Conservation (phyloP, 1,284 basidiomycete species). For the Mrakiaceae sp. region DNA sequence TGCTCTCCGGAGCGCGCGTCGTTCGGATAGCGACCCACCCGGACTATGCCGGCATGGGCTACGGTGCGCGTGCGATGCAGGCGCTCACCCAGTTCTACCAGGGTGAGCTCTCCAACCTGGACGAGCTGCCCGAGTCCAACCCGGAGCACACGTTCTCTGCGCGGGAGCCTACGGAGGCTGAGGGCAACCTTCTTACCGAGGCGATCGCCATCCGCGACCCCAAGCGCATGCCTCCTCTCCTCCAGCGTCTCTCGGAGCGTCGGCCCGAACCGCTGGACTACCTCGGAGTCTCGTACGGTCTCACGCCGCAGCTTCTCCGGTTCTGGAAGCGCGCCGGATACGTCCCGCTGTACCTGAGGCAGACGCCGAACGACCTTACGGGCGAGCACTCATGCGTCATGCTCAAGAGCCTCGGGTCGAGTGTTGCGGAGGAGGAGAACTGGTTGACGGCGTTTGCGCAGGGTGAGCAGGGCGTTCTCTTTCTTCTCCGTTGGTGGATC, state of each 20-base stretch:
- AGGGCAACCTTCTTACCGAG: constrained; percentile 54
- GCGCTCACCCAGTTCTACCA: constrained; percentile 82
- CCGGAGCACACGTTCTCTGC: not conserved
- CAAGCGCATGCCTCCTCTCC: constrained; percentile 77
- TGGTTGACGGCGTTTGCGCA: constrained; percentile 87
- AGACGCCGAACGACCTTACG: constrained; percentile 87
- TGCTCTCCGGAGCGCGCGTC: constrained; percentile 78
- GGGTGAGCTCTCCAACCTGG: constrained; percentile 82
- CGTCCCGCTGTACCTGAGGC: constrained; percentile 82
- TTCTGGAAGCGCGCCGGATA: constrained; percentile 96
- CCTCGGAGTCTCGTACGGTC: constrained; percentile 89
- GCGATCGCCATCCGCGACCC: constrained; percentile 62
- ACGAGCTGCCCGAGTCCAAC: constrained; percentile 52
- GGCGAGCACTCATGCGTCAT: constrained; percentile 96
- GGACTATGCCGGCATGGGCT: constrained; percentile 92
- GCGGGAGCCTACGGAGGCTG: constrained; percentile 23
- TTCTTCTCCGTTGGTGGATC: not conserved
- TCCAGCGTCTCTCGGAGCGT: constrained; percentile 80
- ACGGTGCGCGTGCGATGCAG: constrained; percentile 83
- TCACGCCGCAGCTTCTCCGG: constrained; percentile 77
- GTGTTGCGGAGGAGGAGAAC: constrained; percentile 41
- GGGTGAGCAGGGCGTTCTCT: constrained; percentile 42
- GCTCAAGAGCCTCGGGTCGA: constrained; percentile 55
- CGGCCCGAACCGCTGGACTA: constrained; percentile 89
- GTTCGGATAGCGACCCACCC: constrained; percentile 96